Evolutionary conservation across 2,329 filamentous ascomycete genomes (phyloP), one percentile per base, ranked within the genome.

Genomic region (Scedosporium apiospermum): DNA sequence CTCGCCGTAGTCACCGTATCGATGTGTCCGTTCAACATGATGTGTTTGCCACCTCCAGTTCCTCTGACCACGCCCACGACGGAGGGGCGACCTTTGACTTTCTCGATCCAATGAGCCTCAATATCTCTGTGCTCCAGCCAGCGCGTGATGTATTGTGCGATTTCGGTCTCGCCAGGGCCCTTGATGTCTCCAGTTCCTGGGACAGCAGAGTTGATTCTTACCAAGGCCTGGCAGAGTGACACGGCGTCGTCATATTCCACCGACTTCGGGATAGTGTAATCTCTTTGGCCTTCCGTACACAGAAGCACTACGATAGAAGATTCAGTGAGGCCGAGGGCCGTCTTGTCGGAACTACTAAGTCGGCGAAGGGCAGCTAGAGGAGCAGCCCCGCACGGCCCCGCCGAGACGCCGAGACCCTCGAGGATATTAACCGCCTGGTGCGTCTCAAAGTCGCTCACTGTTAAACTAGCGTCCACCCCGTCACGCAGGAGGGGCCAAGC

Each of bases 361-460:
- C 78, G 80, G 38, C 76, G 77, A 30, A 92, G 68, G 1, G 84
- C 87, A 41, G 80, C 82, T n/a, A 84, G 64, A 0, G 77, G 71
- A 0, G 86, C 82, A 7, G 80, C 82, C 18, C 87, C 87, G 69
- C 87, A 90, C 1, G 88, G 87, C 0, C 87, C 87, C 30, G 79
- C 78, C 42, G 73, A 70, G 0, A 89, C 70, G 0, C 75, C 77
- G 1, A 75, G 68, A 0, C 68, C 67, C 12, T 78, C 70, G 1
- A 92, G 74, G 61, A 86, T 79, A 65, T 79, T 66, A 0, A 85
- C 77, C 0, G 85, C 84, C 0, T 74, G 63, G 66, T 91, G 88
- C 0, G 83, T 78, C 64, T 91, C 86, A 12, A 72, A 70, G 66
- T 90, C 88, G 0, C 81, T 83, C 0, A 92, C 79, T 0, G 80